Conservation (phyloP, 768 basidiomycete species). For the Plicaturopsis crispa region DNA sequence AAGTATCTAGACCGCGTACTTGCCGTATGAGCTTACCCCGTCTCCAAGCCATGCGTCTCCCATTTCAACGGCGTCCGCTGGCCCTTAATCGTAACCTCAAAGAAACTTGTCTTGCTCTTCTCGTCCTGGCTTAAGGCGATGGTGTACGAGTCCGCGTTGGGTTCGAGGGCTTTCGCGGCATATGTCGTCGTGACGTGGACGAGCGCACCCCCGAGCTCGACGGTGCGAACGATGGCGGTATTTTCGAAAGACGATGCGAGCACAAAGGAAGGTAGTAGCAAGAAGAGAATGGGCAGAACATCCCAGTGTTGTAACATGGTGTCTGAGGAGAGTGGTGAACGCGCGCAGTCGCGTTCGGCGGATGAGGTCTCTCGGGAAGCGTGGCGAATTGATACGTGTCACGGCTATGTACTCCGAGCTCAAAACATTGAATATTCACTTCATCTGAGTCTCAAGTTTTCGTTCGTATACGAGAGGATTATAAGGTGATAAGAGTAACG, state of each 20-base stretch:
- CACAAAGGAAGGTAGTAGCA: slow-evolving; percentile 31
- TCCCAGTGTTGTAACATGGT: slow-evolving; percentile 39
- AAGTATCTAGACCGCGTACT: slow-evolving; percentile 9
- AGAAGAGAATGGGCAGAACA: slow-evolving; percentile 38
- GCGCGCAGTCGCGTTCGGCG: no score
- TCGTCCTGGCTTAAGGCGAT: slow-evolving; percentile 61
- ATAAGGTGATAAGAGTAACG: no score
- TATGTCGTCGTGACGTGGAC: slow-evolving; percentile 88
- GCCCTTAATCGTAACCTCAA: slow-evolving; percentile 79
- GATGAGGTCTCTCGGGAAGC: no score
- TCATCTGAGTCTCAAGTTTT: no score
- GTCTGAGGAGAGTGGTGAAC: slow-evolving; percentile 17
- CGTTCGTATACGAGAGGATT: no score
- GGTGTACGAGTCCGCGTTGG: slow-evolving; percentile 55
- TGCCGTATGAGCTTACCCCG: slow-evolving; percentile 46
- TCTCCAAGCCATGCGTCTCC: slow-evolving; percentile 32
- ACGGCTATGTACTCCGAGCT: no score
- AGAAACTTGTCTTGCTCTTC: slow-evolving; percentile 61
- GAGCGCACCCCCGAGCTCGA: slow-evolving; percentile 85
- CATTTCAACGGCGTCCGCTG: slow-evolving; percentile 41
- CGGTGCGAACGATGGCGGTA: slow-evolving; percentile 79
- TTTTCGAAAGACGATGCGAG: slow-evolving; percentile 67
- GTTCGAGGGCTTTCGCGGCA: slow-evolving; percentile 66
- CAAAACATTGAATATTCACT: no score
- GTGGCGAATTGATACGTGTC: no score